Evolutionary conservation across 2,329 filamentous ascomycete genomes (phyloP).

Genomic region (Dactylella cylindrospora): DNA sequence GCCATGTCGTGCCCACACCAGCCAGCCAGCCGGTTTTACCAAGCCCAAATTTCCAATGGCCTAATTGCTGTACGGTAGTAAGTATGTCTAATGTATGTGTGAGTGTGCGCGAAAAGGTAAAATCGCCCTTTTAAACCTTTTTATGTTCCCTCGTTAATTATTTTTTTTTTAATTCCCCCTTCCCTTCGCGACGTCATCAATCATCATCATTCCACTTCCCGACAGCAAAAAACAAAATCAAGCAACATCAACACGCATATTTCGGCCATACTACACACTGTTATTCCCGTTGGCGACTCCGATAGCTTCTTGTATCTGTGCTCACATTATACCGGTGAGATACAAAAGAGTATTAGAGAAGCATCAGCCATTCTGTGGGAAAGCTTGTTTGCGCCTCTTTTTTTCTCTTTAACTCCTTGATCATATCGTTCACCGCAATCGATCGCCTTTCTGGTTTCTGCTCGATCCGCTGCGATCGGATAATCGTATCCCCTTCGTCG

Average conservation of each 20-base stretch:
- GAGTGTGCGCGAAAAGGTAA: too few species aligned
- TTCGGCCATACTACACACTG: too few species aligned
- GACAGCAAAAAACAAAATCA: conserved; percentile 1
- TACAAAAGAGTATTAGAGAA: too few species aligned
- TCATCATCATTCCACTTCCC: conserved; percentile 44
- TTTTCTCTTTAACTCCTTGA: not conserved
- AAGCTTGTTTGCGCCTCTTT: conserved; percentile 37
- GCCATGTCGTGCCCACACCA: too few species aligned
- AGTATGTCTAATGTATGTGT: too few species aligned
- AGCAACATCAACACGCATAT: conserved; percentile 5
- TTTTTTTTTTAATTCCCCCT: conserved; percentile 11
- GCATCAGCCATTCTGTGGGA: conserved; percentile 16
- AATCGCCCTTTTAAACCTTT: conserved; percentile 22
- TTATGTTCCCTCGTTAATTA: not conserved
- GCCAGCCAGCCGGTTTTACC: too few species aligned
- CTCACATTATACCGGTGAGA: too few species aligned
- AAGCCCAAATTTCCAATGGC: too few species aligned
- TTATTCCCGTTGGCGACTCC: too few species aligned
- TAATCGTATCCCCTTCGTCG: not conserved
- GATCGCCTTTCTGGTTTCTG: conserved; percentile 15
- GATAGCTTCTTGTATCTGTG: too few species aligned
- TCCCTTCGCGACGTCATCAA: conserved; percentile 44
- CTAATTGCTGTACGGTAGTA: too few species aligned
- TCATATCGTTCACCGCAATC: not conserved
- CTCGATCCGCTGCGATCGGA: conserved; percentile 17